Conservation (phyloP, 2,329 filamentous ascomycete genomes). For the Trichoderma polysporum region DNA sequence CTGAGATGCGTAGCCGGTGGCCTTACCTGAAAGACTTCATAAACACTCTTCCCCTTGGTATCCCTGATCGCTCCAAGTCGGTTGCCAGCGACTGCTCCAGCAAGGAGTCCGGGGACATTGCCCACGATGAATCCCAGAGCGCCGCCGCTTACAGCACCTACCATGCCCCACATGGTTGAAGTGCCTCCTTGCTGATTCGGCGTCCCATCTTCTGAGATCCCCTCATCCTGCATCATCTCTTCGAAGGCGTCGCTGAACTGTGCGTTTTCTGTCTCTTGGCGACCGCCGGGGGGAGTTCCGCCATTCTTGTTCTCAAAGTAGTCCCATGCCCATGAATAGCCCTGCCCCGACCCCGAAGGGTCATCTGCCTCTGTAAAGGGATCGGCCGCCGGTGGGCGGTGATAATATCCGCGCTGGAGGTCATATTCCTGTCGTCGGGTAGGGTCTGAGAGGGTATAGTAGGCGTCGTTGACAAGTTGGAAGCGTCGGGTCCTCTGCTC, state of each 20-base stretch:
- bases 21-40: conserved; percentile 72
- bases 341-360: conserved; percentile 46
- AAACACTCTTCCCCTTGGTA: conserved; percentile 91
- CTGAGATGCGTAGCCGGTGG: not conserved
- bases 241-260: conserved; percentile 90
- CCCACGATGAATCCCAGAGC: conserved; percentile 93
- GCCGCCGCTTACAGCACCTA: conserved; percentile 83
- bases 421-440: conserved; percentile 82
- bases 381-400: conserved; percentile 33
- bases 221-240: conserved; percentile 84
- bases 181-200: conserved; percentile 49
- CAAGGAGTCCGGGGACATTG: conserved; percentile 84
- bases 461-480: conserved; percentile 89
- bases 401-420: conserved; percentile 50
- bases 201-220: conserved; percentile 69
- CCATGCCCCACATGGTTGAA: conserved; percentile 78
- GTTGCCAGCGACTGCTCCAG: conserved; percentile 90
- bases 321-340: conserved; percentile 78
- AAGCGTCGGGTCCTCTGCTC: conserved; percentile 79
- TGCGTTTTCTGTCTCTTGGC: conserved; percentile 62
- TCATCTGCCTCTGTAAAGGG: conserved; percentile 49
- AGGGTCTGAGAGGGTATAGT: conserved; percentile 84
- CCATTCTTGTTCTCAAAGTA: conserved; percentile 48
- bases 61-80: conserved; percentile 86
- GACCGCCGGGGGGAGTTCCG: conserved; percentile 38